These are phyloP conservation scores for Nemania sp. DNA, from an alignment of 2,329 filamentous ascomycete species.

Conservation along the genomic window DNA sequence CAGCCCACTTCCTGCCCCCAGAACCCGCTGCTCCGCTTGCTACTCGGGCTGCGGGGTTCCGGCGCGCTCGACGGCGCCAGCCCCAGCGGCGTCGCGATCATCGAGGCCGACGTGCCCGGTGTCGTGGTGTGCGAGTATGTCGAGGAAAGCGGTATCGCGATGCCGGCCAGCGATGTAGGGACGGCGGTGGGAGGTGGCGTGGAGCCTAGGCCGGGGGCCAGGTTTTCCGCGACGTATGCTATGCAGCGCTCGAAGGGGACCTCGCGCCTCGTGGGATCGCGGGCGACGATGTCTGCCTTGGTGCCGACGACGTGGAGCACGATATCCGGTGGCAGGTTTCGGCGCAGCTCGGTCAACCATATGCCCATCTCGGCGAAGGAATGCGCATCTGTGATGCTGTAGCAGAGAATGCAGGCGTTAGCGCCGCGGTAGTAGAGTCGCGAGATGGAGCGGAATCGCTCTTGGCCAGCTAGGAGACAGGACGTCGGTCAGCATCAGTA, in stretches of 20 bases:
- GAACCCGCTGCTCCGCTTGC: conserved; percentile 73
- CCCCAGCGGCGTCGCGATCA: conserved; percentile 43
- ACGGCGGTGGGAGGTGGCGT: conserved; percentile 70
- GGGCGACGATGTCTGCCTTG: conserved; percentile 86
- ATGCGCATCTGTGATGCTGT: conserved; percentile 84
- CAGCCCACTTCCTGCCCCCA: conserved; percentile 94
- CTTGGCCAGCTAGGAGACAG: conserved; percentile 70
- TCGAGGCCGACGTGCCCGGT: conserved; percentile 22
- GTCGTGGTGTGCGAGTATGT: conserved; percentile 36
- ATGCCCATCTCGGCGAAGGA: conserved; percentile 92
- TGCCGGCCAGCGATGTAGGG: conserved; percentile 38
- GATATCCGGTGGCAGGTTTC: conserved; percentile 76
- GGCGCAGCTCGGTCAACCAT: conserved; percentile 84
- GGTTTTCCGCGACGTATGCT: conserved; percentile 90
- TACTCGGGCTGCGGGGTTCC: conserved; percentile 64
- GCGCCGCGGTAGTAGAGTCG: conserved; percentile 95
- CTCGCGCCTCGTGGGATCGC: conserved; percentile 76
- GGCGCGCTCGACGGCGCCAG: conserved; percentile 32
- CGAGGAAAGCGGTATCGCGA: conserved; percentile 36
- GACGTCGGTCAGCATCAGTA: conserved; percentile 21
- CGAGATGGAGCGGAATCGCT: conserved; percentile 92
- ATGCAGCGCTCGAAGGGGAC: conserved; percentile 96
- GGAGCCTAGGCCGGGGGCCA: conserved; percentile 70
- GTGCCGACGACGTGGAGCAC: conserved; percentile 95
- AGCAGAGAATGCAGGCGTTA: conserved; percentile 91